Percentiles rank a stretch among this genome's conserved stretches.
phyloP scores from a whole-genome alignment of 371 early-diverging fungal species.

The Mucor plumbeus region DNA sequence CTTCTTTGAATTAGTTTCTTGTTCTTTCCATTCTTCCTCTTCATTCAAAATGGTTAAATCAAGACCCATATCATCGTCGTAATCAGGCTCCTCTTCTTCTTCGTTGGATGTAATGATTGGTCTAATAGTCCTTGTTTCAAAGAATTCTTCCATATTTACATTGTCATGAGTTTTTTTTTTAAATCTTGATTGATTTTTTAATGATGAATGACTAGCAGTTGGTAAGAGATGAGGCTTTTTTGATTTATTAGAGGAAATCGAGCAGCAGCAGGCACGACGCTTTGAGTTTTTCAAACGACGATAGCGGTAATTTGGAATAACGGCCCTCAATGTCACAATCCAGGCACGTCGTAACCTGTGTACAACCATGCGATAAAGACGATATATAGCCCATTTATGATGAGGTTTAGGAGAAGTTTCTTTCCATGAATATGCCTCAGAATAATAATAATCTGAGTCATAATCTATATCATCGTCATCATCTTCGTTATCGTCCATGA shows the following conservation, averaged over 20 bases:
- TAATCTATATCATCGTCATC: conserved; percentile 3
- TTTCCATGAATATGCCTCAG: background rate
- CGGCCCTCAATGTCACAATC: conserved; percentile 10
- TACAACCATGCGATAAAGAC: conserved; percentile 11
- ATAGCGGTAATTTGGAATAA: conserved; percentile 19
- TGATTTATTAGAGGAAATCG: background rate
- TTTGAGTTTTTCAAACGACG: conserved; percentile 10
- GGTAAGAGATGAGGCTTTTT: conserved; percentile 16
- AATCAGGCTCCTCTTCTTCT: conserved; percentile 20
- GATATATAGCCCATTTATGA: background rate
- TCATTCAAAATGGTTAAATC: conserved; percentile 40
- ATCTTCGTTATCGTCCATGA: conserved; percentile 10
- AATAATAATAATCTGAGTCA: conserved; percentile 9
- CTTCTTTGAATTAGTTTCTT: background rate
- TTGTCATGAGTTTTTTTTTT: conserved; percentile 12
- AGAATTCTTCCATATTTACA: conserved; percentile 40
- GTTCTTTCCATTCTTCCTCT: background rate
- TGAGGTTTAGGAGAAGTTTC: background rate
- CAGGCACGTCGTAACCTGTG: conserved; percentile 23
- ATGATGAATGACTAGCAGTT: background rate
- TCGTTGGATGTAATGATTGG: conserved; percentile 20
- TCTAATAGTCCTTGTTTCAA: conserved; percentile 51
- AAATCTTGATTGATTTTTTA: background rate
- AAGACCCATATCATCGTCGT: conserved; percentile 45
- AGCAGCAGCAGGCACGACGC: conserved; percentile 1